Evolutionary conservation across 495 filamentous ascomycete genomes (phyloP).

Genomic region (Bacidia gigantensis): DNA sequence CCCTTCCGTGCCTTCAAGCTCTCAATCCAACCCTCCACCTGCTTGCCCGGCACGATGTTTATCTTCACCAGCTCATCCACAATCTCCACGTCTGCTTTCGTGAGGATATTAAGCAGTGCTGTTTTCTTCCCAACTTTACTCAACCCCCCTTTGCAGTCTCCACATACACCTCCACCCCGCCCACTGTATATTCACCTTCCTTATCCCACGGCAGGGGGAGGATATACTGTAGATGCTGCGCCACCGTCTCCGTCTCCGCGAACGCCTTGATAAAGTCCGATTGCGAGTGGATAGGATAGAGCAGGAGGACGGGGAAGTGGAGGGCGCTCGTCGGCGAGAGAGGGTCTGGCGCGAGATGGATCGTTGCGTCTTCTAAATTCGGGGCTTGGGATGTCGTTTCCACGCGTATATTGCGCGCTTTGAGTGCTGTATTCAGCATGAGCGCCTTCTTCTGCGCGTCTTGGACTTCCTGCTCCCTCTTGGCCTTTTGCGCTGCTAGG

Average conservation of each 20-base stretch:
- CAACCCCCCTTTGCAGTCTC: constrained; percentile 67
- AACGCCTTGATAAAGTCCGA: constrained; percentile 84
- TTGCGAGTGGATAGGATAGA: constrained; percentile 70
- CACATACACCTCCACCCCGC: constrained; percentile 74
- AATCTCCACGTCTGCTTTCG: constrained; percentile 61
- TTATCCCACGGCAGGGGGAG: constrained; percentile 77
- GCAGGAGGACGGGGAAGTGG: constrained; percentile 61
- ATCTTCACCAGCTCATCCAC: constrained; percentile 75
- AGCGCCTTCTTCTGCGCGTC: constrained; percentile 38
- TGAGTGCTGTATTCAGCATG: constrained; percentile 56
- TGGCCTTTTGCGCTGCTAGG: constrained; percentile 25
- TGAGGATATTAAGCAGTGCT: constrained; percentile 59
- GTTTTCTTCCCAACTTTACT: constrained; percentile 84
- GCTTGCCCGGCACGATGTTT: constrained; percentile 58
- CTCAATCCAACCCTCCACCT: constrained; percentile 57
- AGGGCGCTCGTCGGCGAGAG: constrained; percentile 55
- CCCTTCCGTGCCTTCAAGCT: constrained; percentile 65
- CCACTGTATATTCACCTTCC: constrained; percentile 46
- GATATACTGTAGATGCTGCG: constrained; percentile 64
- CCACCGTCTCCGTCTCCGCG: constrained; percentile 49
- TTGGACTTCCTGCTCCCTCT: constrained; percentile 31
- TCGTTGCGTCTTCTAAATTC: constrained; percentile 65
- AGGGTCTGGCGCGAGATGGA: constrained; percentile 57
- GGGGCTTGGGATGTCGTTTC: constrained; percentile 56
- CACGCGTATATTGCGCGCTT: constrained; percentile 54